Percentiles rank a stretch among this genome's conserved stretches.
Conservation (phyloP, 2,329 filamentous ascomycete species). For the Apiospora arundinis region DNA sequence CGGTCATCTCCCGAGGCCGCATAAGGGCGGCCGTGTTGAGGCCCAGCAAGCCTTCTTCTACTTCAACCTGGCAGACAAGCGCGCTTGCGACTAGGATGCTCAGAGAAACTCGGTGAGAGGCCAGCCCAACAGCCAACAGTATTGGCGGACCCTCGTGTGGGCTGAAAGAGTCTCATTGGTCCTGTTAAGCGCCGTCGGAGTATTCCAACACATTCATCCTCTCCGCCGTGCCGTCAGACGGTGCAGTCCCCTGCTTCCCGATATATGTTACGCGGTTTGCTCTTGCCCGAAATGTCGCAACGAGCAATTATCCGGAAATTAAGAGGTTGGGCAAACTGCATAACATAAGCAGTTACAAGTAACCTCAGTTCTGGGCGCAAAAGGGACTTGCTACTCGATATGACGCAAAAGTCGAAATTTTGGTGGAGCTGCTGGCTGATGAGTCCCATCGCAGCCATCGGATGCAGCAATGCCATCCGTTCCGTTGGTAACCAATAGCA, state of each 20-base stretch:
- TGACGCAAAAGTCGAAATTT: not conserved
- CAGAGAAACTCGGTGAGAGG: not conserved
- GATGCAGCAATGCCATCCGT: not conserved
- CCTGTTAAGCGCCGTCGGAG: not conserved
- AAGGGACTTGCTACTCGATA: not conserved
- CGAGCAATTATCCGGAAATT: not conserved
- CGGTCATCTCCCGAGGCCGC: constrained; percentile 6
- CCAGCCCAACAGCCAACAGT: not conserved
- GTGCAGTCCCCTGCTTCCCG: not conserved
- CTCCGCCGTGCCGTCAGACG: not conserved
- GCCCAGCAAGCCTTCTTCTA: not conserved
- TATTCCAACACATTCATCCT: not conserved
- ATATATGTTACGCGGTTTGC: not conserved
- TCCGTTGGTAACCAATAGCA: constrained; percentile 10
- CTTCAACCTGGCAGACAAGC: not conserved
- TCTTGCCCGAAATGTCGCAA: not conserved
- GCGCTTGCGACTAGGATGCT: constrained; percentile 6
- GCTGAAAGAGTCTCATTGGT: not conserved
- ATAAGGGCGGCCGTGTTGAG: not conserved
- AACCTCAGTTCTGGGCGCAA: not conserved
- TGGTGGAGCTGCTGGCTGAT: not conserved
- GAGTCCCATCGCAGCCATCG: not conserved
- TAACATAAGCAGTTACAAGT: no score
- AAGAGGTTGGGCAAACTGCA: not conserved
- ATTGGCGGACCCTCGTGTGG: not conserved